Base-by-base conservation (phyloP, 345 rosid species). In the Corymbia maculata region DNA sequence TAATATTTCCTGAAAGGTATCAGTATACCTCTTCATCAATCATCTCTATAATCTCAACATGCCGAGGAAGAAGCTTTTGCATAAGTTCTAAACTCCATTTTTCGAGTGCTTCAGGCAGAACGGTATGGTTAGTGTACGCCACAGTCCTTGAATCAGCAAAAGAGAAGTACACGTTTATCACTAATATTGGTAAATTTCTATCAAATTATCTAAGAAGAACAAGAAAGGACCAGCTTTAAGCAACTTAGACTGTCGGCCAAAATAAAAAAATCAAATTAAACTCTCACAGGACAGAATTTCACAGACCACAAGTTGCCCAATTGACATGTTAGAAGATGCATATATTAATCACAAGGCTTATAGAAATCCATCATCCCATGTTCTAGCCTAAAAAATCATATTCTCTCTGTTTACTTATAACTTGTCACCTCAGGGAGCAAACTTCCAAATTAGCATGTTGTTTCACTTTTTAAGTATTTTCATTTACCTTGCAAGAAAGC, bases 21-120 rank as follows among this genome's bases (percentile, higher is more conserved):
- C 49, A 42, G 84, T 36, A 75, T 84, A 93, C 93, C 94, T 93
- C 94, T 82, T 93, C 93, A 89, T 92, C 93, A 16, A 94, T 93
- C 91, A 80, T 90, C 87, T 68, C 86, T 79, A 93, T 92, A 89
- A 94, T 92, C 90, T 93, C 93, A 11, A 92, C 92, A 90, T 94
- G 94, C 57, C 94, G 88, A 51, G 94, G 94, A 89, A 93, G 94
- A 90, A 94, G 86, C 64, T 93, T 87, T 89, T 91, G 92, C 88
- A 94, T 86, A 82, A 94, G 91, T 86, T 92, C 93, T 52, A 93
- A 87, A 75, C 93, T 92, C 94, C 94, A 94, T 91, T 91, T 93
- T 93, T 94, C 94, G 49, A 92, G 90, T 51, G 95, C 94, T 92
- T 92, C 94, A 7, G 94, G 94, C 49, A 94, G 84, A 86, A 94